Conservation (phyloP, 441 rosid genomes). For the Adansonia rubrostipa region DNA sequence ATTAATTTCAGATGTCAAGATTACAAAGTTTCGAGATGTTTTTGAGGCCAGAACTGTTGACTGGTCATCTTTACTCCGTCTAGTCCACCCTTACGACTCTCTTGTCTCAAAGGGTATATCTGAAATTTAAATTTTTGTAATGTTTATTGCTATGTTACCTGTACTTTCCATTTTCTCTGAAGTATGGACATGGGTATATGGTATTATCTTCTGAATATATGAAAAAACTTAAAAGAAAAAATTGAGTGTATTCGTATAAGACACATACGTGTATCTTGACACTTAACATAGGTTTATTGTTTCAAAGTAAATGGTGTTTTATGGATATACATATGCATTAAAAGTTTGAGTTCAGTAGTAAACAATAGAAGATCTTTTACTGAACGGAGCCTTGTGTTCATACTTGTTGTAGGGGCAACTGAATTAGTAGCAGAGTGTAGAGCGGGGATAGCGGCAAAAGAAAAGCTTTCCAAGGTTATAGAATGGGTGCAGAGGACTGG, state of each 20-base stretch:
- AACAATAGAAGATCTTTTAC: background rate
- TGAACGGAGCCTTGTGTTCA: background rate
- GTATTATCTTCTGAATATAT: background rate
- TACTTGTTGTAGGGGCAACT: conserved; percentile 41
- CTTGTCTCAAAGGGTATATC: conserved; percentile 46
- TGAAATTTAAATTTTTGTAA: background rate
- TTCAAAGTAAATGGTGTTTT: background rate
- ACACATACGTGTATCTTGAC: background rate
- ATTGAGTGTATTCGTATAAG: background rate
- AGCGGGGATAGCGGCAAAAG: conserved; percentile 39
- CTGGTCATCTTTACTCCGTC: conserved; percentile 44
- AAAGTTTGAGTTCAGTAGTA: background rate
- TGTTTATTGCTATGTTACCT: background rate
- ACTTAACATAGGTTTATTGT: background rate
- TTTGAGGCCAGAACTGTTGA: conserved; percentile 50
- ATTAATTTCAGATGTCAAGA: conserved; percentile 50
- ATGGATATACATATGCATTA: background rate
- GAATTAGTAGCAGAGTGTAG: conserved; percentile 35
- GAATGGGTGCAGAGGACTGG: conserved; percentile 51
- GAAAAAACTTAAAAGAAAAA: background rate
- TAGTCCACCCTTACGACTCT: conserved; percentile 41
- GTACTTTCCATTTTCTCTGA: too few species aligned
- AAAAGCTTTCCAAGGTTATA: conserved; percentile 51
- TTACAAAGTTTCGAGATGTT: conserved; percentile 44
- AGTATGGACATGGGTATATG: background rate